phyloP scores from a whole-genome alignment of 2,329 filamentous ascomycete species.

The Leptographium wingfieldii region DNA sequence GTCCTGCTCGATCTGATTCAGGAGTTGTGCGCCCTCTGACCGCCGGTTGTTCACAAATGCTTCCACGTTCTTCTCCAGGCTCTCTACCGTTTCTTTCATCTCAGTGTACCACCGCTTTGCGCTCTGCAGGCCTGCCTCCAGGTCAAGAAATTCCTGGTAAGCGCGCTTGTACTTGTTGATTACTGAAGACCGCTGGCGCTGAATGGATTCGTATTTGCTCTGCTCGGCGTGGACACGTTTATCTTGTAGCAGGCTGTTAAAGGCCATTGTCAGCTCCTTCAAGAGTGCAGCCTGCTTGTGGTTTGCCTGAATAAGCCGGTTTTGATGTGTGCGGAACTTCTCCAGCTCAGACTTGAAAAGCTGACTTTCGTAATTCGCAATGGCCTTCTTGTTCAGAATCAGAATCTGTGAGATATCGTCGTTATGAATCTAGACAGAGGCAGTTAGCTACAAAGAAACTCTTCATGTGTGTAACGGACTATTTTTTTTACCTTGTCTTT shows the following conservation, averaged over 20 bases:
- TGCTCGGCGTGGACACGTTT: slow-evolving; percentile 89
- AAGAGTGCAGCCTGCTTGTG: slow-evolving; percentile 91
- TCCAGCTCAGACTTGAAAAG: slow-evolving; percentile 95
- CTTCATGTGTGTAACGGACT: neutral
- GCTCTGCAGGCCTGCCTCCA: slow-evolving; percentile 72
- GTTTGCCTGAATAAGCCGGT: slow-evolving; percentile 77
- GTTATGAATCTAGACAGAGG: slow-evolving; percentile 58
- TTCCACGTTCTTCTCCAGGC: slow-evolving; percentile 88
- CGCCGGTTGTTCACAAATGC: slow-evolving; percentile 91
- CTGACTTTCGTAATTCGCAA: slow-evolving; percentile 80
- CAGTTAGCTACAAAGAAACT: neutral
- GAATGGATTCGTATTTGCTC: slow-evolving; percentile 84
- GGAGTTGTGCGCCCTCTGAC: slow-evolving; percentile 78
- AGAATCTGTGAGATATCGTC: slow-evolving; percentile 97
- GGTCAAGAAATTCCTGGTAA: slow-evolving; percentile 84
- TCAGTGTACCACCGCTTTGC: slow-evolving; percentile 91
- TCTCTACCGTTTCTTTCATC: slow-evolving; percentile 90
- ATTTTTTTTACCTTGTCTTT: slow-evolving; percentile 71
- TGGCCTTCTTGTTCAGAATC: slow-evolving; percentile 95
- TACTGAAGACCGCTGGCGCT: slow-evolving; percentile 67
- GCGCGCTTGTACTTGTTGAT: slow-evolving; percentile 81
- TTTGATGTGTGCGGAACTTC: slow-evolving; percentile 91
- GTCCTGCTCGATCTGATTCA: slow-evolving; percentile 76
- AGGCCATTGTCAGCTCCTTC: slow-evolving; percentile 83
- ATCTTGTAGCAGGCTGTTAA: slow-evolving; percentile 81